These are phyloP conservation scores for Phytophthora sojae DNA, from an alignment of 352 stramenopile genomes.

Conservation along the genomic window DNA sequence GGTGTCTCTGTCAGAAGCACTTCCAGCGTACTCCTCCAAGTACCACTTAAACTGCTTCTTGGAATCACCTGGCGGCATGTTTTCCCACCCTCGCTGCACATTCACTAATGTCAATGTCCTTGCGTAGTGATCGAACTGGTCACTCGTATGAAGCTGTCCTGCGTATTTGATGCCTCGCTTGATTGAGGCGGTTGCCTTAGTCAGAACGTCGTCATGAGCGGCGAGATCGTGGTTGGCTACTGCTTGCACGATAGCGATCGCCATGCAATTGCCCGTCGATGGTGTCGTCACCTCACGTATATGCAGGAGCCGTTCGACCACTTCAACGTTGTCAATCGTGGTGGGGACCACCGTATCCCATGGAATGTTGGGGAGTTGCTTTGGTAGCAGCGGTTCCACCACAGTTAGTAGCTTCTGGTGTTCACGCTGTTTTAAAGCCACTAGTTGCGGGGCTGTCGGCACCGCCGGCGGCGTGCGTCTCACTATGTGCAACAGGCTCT, in stretches of 20 bases:
- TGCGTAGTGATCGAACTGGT: slow-evolving; percentile 7
- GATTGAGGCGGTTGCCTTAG: neutral
- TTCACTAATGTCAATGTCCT: neutral
- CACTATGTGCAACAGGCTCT: too few species aligned
- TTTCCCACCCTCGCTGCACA: neutral
- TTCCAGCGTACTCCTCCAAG: slow-evolving; percentile 4
- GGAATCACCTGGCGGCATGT: neutral
- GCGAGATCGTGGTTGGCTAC: slow-evolving; percentile 4
- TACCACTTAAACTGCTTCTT: slow-evolving; percentile 23
- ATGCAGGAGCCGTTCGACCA: neutral
- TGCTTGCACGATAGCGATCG: slow-evolving; percentile 9
- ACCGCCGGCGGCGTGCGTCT: too few species aligned
- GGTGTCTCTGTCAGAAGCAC: too few species aligned
- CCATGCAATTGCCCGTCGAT: slow-evolving; percentile 13
- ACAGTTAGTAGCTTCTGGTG: too few species aligned
- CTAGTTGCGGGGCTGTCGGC: too few species aligned
- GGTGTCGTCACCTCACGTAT: neutral
- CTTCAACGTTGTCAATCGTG: neutral
- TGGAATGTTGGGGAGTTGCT: neutral
- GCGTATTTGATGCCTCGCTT: neutral
- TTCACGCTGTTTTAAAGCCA: too few species aligned
- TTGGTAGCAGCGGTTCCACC: neutral
- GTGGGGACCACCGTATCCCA: too few species aligned
- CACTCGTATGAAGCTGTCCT: slow-evolving; percentile 1
- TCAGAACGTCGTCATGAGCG: neutral